Evolutionary conservation across 1,284 basidiomycete species (phyloP).

Genomic region (Heterobasidion occidentale): DNA sequence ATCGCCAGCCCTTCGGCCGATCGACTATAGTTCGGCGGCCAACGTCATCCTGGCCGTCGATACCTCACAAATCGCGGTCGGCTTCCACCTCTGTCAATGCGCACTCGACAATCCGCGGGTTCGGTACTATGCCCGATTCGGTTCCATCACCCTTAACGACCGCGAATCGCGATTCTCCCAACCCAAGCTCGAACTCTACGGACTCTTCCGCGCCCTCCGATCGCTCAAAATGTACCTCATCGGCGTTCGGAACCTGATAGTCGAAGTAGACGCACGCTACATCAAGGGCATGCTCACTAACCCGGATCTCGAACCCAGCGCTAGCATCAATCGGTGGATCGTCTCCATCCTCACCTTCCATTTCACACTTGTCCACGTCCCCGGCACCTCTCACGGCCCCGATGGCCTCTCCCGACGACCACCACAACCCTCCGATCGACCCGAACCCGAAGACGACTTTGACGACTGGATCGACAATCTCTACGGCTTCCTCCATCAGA

Average conservation of each 20-base stretch:
- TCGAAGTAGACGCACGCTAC: conserved; percentile 22
- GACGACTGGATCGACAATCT: conserved; percentile 27
- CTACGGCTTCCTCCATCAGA: conserved; percentile 10
- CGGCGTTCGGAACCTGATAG: conserved; percentile 23
- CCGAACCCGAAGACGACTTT: conserved; percentile 16
- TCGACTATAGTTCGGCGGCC: conserved; percentile 20
- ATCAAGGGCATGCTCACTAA: conserved; percentile 3
- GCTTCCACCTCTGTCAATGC: conserved; percentile 21
- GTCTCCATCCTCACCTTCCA: conserved; percentile 26
- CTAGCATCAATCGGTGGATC: conserved; percentile 34
- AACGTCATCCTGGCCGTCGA: conserved; percentile 24
- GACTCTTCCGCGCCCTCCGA: conserved; percentile 25
- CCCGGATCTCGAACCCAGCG: conserved; percentile 23
- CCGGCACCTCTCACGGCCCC: neutral
- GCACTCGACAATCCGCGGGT: conserved; percentile 8
- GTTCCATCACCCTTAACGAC: conserved; percentile 28
- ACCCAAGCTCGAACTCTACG: conserved; percentile 32
- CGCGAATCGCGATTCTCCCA: conserved; percentile 29
- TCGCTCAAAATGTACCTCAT: conserved; percentile 21
- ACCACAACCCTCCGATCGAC: neutral
- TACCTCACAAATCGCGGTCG: conserved; percentile 23
- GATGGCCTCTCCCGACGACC: neutral
- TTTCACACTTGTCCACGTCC: conserved; percentile 25
- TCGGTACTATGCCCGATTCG: conserved; percentile 8
- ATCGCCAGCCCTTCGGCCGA: conserved; percentile 16